A percentile compares a stretch with the other conserved stretches of the same genome.
These are phyloP conservation scores for Malassezia globosa DNA, from an alignment of 1,284 basidiomycete species.

Conservation along the genomic window DNA sequence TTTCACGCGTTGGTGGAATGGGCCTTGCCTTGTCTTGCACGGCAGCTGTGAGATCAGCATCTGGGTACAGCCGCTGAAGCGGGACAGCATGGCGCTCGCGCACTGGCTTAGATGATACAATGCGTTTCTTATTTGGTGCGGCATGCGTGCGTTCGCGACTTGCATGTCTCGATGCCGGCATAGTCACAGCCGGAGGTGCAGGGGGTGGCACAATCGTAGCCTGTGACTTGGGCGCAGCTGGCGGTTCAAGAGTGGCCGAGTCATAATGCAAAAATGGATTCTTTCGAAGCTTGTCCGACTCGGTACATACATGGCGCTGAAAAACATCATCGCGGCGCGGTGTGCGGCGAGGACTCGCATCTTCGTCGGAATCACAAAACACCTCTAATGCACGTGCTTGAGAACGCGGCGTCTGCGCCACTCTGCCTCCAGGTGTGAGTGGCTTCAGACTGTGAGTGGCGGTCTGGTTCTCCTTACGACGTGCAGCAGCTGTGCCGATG, in stretches of 20 bases:
- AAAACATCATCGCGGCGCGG: conserved; percentile 3
- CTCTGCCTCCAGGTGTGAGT: background rate
- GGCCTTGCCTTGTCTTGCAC: conserved; percentile 9
- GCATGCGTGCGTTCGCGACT: conserved; percentile 9
- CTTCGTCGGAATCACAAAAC: conserved; percentile 49
- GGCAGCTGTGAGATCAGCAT: conserved; percentile 13
- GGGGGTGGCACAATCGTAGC: background rate
- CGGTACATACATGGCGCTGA: conserved; percentile 15
- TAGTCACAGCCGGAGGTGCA: background rate
- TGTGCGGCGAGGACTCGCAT: conserved; percentile 29
- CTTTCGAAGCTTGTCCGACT: conserved; percentile 32
- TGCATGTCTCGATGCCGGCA: background rate
- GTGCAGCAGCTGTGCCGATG: conserved; percentile 22
- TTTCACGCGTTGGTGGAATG: conserved; percentile 18
- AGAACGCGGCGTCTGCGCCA: conserved; percentile 7
- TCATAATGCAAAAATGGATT: conserved; percentile 38
- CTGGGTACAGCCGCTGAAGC: conserved; percentile 32
- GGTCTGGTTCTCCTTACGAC: conserved; percentile 30
- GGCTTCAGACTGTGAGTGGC: conserved; percentile 4
- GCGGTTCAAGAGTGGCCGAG: background rate
- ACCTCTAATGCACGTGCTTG: conserved; percentile 26
- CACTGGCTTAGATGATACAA: conserved; percentile 4
- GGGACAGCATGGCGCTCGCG: conserved; percentile 33
- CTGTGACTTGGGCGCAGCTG: background rate
- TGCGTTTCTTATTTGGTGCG: background rate